Evolutionary conservation across 2,329 filamentous ascomycete species (phyloP).

Genomic region (Colletotrichum sp.): DNA sequence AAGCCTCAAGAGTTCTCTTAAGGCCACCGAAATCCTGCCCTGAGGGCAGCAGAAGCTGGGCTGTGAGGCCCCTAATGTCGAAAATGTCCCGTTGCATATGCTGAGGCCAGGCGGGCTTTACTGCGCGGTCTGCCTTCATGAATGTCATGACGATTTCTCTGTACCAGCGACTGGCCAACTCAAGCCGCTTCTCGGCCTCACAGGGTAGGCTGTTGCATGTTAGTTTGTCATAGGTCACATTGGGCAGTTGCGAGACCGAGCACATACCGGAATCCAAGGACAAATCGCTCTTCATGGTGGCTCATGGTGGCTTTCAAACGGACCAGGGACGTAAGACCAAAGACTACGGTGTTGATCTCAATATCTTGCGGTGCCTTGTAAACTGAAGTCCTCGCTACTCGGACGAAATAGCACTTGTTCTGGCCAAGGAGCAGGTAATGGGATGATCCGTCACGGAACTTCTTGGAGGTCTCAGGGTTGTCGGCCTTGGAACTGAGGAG

Average conservation of each 20-base stretch:
- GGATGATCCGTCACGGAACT: slow-evolving; percentile 53
- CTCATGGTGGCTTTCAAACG: slow-evolving; percentile 55
- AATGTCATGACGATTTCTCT: slow-evolving; percentile 59
- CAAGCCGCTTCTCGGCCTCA: slow-evolving; percentile 43
- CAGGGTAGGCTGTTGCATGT: slow-evolving; percentile 1
- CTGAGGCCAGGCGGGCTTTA: slow-evolving; percentile 65
- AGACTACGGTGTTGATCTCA: slow-evolving; percentile 53
- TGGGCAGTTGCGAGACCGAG: slow-evolving; percentile 11
- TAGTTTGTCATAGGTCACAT: slow-evolving; percentile 23
- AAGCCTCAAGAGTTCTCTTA: slow-evolving; percentile 59
- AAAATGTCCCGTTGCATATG: slow-evolving; percentile 60
- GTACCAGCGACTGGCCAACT: slow-evolving; percentile 60
- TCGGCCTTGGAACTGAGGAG: slow-evolving; percentile 44
- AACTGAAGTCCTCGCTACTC: slow-evolving; percentile 52
- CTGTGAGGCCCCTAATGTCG: slow-evolving; percentile 55
- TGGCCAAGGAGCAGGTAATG: slow-evolving; percentile 61
- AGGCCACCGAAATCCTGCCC: slow-evolving; percentile 62
- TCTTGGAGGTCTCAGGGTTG: slow-evolving; percentile 48
- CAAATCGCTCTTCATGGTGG: slow-evolving; percentile 60
- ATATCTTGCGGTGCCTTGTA: slow-evolving; percentile 49
- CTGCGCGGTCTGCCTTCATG: slow-evolving; percentile 57
- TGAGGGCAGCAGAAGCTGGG: slow-evolving; percentile 58
- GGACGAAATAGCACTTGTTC: slow-evolving; percentile 57
- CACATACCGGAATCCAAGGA: slow-evolving; percentile 58
- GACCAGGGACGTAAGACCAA: slow-evolving; percentile 58